Evolutionary conservation across 306 rosid species (phyloP).

Genomic region (Argentina anserina): DNA sequence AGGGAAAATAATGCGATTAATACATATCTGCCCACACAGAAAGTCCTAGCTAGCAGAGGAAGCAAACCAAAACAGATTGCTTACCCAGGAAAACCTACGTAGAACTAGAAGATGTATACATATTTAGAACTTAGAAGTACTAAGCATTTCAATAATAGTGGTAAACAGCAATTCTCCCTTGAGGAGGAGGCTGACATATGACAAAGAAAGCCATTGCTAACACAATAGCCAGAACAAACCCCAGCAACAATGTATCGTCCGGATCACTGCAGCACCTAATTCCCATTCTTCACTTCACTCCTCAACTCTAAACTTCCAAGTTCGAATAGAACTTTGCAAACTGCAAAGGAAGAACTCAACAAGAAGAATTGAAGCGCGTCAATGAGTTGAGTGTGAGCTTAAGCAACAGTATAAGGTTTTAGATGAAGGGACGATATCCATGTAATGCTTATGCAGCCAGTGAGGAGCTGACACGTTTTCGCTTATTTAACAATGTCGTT

Average conservation of each 20-base stretch:
- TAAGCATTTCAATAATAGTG: constrained; percentile 22
- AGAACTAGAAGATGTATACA: neutral
- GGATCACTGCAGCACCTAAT: neutral
- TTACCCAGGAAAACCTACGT: neutral
- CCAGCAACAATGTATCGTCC: constrained; percentile 25
- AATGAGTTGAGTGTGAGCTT: neutral
- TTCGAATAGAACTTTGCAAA: neutral
- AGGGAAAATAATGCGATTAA: no score
- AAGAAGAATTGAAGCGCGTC: neutral
- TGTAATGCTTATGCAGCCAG: neutral
- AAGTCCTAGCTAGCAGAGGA: neutral
- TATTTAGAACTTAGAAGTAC: neutral
- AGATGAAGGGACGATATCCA: neutral
- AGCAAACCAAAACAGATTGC: neutral
- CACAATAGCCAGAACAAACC: constrained; percentile 29
- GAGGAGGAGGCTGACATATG: constrained; percentile 26
- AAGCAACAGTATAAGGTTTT: neutral
- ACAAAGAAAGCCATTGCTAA: constrained; percentile 39
- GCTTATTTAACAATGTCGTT: neutral
- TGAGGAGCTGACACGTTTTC: constrained; percentile 5
- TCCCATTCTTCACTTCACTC: constrained; percentile 6
- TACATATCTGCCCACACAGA: neutral
- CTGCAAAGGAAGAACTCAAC: neutral
- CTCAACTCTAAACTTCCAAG: neutral
- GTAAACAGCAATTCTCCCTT: constrained; percentile 30